phyloP scores from a whole-genome alignment of 805 yeast species.

The Starmerella ratchasimensis region DNA sequence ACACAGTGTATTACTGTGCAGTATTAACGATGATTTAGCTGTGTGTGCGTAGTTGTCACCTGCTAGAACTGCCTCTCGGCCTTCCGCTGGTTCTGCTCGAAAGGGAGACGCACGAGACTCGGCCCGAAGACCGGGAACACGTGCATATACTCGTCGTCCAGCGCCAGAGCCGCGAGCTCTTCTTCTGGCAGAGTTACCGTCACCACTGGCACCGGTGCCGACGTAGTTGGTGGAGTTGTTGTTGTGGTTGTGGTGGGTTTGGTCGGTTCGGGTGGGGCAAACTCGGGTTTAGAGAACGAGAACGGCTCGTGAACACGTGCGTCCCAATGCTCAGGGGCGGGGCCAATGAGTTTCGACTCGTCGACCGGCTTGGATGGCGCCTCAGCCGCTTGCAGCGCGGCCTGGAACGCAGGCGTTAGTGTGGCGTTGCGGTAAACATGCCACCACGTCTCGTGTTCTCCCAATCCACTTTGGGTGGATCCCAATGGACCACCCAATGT shows the following conservation, averaged over 20 bases:
- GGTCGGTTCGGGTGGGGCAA: constrained; percentile 6
- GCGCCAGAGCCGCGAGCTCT: neutral
- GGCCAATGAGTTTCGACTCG: constrained; percentile 9
- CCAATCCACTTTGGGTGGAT: neutral
- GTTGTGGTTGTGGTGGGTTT: neutral
- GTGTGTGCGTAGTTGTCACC: no score
- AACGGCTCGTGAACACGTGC: constrained; percentile 19
- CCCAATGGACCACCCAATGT: constrained; percentile 2
- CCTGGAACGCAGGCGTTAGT: neutral
- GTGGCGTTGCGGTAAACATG: neutral
- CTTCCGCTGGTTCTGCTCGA: constrained; percentile 9
- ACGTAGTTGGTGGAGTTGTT: neutral
- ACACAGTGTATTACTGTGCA: no score
- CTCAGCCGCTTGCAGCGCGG: constrained; percentile 1
- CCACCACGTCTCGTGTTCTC: constrained; percentile 1
- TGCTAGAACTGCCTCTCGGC: constrained; percentile 15
- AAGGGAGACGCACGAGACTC: constrained; percentile 18
- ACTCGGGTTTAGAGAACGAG: constrained; percentile 11
- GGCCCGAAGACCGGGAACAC: constrained; percentile 18
- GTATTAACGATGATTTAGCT: no score
- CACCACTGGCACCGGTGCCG: no score
- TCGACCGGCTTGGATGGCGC: neutral
- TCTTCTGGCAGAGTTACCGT: neutral
- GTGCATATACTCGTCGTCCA: constrained; percentile 4
- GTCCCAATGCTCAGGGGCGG: constrained; percentile 20